Base-by-base conservation (phyloP, 2,329 filamentous ascomycete species). In the Alternaria arbusti region DNA sequence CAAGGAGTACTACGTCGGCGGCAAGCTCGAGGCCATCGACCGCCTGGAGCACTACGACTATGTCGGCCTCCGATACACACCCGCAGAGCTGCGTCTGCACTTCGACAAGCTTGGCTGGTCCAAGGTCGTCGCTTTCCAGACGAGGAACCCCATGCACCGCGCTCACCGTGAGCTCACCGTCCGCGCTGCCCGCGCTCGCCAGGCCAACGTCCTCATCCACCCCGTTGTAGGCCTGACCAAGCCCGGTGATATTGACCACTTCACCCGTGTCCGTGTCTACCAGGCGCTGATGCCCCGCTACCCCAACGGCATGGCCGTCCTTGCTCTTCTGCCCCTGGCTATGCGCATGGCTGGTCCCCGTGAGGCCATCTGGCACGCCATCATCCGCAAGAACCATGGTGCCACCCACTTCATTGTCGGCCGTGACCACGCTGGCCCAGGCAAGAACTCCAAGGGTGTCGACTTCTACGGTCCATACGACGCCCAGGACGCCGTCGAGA, bases 21-120 rank as follows among this genome's bases (percentile, higher is more conserved):
- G 96, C 80, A 97, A 96, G 88, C 85, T 99, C 69, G 93, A 98
- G 80, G 96, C 96, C 66, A 90, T 99, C 80, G 95, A 95, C 87
- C 91, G 93, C 73, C 88, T 97, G 65, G 94, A 96, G 85, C 96
- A 99, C 87, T 99, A 99, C 86, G 96, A 99, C 85, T 98, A 98
- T 85, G 93, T 98, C 73, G 96, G 92, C 77, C 89, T 98, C 63
- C 90, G 96, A 86, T 98, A 92, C 93, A 86, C 96, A 11, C 96
- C 96, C 69, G 91, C 96, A 52, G 96, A 99, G 85, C 88, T 99
- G 76, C 93, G 96, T 76, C 86, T 93, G 70, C 95, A 98, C 87
- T 99, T 99, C 80, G 96, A 98, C 87, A 99, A 99, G 89, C 93
- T 99, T 75, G 96, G 96, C 84, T 99, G 96, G 96, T 90, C 92